Conservation (phyloP, 768 basidiomycete species). For the Hydnomerulius pinastri region DNA sequence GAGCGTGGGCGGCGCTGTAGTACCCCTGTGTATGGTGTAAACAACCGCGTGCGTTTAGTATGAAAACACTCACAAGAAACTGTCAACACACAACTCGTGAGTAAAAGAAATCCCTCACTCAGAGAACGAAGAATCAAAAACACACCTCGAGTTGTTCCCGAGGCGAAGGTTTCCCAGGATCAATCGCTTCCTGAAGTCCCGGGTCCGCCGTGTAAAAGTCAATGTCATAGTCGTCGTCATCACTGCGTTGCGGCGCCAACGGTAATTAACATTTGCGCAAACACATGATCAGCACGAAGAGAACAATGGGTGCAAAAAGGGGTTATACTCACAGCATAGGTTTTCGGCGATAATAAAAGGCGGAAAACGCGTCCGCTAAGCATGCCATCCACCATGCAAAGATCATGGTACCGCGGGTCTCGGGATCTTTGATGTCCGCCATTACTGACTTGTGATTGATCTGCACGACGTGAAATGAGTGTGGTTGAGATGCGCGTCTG, state of each 20-base stretch:
- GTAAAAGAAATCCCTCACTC: slow-evolving; percentile 1
- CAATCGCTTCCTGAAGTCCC: slow-evolving; percentile 47
- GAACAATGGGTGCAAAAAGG: slow-evolving; percentile 3
- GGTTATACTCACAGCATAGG: slow-evolving; percentile 59
- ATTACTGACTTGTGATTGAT: slow-evolving; percentile 85
- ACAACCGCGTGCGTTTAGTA: not conserved
- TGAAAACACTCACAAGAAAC: slow-evolving; percentile 62
- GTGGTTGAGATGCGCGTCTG: not conserved
- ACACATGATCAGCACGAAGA: slow-evolving; percentile 9
- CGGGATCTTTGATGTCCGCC: slow-evolving; percentile 69
- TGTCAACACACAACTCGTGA: slow-evolving; percentile 29
- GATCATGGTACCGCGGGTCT: slow-evolving; percentile 80
- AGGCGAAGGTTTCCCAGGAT: slow-evolving; percentile 58
- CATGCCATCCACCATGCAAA: slow-evolving; percentile 96
- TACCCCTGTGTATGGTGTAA: slow-evolving; percentile 58
- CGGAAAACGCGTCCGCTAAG: slow-evolving; percentile 78
- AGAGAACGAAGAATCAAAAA: slow-evolving; percentile 6
- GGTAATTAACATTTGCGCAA: slow-evolving; percentile 23
- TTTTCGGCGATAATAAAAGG: slow-evolving; percentile 83
- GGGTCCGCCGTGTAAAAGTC: slow-evolving; percentile 83
- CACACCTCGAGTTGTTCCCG: slow-evolving; percentile 80
- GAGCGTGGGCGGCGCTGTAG: slow-evolving; percentile 77
- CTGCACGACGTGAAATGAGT: slow-evolving; percentile 37
- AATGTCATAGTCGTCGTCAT: slow-evolving; percentile 88
- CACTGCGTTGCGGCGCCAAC: slow-evolving; percentile 37